Conservation (phyloP, 2,329 filamentous ascomycete genomes). For the Hypoxylon sp. region DNA sequence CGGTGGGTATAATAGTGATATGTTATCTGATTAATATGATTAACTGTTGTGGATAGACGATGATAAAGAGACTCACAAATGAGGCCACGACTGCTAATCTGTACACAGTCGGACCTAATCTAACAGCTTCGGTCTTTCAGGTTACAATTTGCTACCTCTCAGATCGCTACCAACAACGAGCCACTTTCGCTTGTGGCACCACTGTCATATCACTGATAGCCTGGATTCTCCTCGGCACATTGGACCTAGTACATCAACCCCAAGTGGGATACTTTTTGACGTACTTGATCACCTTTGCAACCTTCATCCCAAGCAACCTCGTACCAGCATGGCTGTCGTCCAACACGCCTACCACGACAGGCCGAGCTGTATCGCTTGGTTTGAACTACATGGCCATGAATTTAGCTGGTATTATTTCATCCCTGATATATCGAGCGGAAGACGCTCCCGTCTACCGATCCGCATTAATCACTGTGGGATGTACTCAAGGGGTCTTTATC, state of each 20-base stretch:
- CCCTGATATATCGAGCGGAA: conserved; percentile 34
- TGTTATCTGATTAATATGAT: neutral
- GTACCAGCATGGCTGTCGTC: conserved; percentile 44
- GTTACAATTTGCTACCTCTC: conserved; percentile 41
- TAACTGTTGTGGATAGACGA: conserved; percentile 43
- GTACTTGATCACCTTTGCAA: conserved; percentile 42
- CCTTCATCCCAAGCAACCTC: conserved; percentile 44
- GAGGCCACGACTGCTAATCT: conserved; percentile 49
- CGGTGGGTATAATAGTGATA: conserved; percentile 28
- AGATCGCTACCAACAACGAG: conserved; percentile 44
- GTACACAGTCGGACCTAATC: conserved; percentile 47
- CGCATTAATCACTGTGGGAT: conserved; percentile 46
- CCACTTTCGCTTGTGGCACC: conserved; percentile 35
- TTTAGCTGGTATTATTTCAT: conserved; percentile 41
- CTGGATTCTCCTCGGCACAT: conserved; percentile 45
- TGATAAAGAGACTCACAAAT: conserved; percentile 56
- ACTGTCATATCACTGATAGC: conserved; percentile 42
- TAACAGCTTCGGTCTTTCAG: conserved; percentile 43
- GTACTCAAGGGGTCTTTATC: conserved; percentile 31
- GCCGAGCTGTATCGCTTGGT: conserved; percentile 42
- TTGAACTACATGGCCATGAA: conserved; percentile 44
- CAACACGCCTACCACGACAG: conserved; percentile 43
- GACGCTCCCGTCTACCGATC: conserved; percentile 42
- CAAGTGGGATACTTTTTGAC: conserved; percentile 47
- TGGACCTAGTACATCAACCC: conserved; percentile 38